Base-by-base conservation (phyloP, 306 rosid genomes). In the Casuarina glauca region DNA sequence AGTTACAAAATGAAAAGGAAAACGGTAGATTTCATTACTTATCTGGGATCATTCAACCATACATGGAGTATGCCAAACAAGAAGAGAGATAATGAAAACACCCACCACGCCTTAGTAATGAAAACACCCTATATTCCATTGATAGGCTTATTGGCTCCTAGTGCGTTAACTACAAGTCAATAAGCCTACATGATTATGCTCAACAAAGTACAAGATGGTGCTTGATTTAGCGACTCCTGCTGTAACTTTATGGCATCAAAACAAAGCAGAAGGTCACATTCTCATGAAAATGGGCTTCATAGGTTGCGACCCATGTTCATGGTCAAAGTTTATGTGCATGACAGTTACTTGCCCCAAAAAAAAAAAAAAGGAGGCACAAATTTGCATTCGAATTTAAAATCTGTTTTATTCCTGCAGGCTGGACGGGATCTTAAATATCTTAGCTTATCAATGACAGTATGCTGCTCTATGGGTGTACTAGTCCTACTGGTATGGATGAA, bases 341-440 rank as follows among this genome's bases (percentile, higher is more conserved):
- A 58, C 63, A 17, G 46, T 48, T n/a, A n/a, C n/a, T 48, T 19
- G 39, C 20, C 9, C 26, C 6, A 4, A 46, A 20, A 70, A 1
- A 26, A 26, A 26, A 26, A 15, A 9, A 4, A 46, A 20, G 57
- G 20, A 39, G 32, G 54, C 49, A 46, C 57, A 6, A 74, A 36
- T 15, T 58, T 68, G 63, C 38, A 36, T 73, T 70, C 11, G 2
- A 57, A 39, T 45, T 46, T 20, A 26, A 41, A 41, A 38, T 81
- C 60, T 51, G 35, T 72, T 13, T 79, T 76, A 20, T 72, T 68
- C 66, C 66, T 75, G 79, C 91, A 90, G 98, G 98, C 98, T 74
- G 97, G 97, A 70, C 89, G 98, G 64, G 98, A 94, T 80, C 93
- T 92, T 53, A 87, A 83, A 78, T 90, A 71, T 77, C 74, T 92